Base-by-base conservation (phyloP, 2,329 filamentous ascomycete genomes). In the Colletotrichum eremochloae region DNA sequence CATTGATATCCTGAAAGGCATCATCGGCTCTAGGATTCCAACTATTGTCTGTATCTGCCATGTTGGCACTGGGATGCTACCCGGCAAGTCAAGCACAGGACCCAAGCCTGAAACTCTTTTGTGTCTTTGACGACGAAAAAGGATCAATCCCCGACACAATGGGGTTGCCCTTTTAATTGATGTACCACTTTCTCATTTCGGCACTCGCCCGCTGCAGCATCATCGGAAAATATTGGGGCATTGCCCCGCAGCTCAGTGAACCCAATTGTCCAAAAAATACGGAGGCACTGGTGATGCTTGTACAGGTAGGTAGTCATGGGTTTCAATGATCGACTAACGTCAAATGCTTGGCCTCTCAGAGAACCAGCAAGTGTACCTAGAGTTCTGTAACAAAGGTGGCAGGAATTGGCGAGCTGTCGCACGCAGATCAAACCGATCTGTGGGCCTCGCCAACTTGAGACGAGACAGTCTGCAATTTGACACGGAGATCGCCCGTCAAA, bases 351-450 rank as follows among this genome's bases (percentile, higher is more conserved):
- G 31, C 40, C 29, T 24, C 50, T 68, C 15, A 63, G 42, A 6
- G 9, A 67, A 52, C 50, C 46, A 52, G 20, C 62, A 53, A 68
- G 68, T 52, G 57, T 58, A 24, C 24, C 24, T 24, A 63, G 42
- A 57, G 44, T 58, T 18, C 57, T 63, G 64, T 44, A 57, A 58
- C 36, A 63, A 24, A 33, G 18, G 62, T 31, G 48, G 62, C 62
- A 64, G 62, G 68, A 71, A 48, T 71, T 67, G 68, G 40, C 63
- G 68, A 71, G 68, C 63, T 67, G 63, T 56, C 40, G 63, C 53
- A 24, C 24, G 68, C 38, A 50, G 68, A 71, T 62, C 68, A 67
- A 53, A 71, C 68, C 31, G 29, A 20, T 46, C 18, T 20, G n/a
- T 24, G 56, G 48, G 12, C 56, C 67, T 56, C 63, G 56, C 63